Base-by-base conservation (phyloP, 192 early-diverging fungal genomes). In the Mortierella hygrophila region DNA sequence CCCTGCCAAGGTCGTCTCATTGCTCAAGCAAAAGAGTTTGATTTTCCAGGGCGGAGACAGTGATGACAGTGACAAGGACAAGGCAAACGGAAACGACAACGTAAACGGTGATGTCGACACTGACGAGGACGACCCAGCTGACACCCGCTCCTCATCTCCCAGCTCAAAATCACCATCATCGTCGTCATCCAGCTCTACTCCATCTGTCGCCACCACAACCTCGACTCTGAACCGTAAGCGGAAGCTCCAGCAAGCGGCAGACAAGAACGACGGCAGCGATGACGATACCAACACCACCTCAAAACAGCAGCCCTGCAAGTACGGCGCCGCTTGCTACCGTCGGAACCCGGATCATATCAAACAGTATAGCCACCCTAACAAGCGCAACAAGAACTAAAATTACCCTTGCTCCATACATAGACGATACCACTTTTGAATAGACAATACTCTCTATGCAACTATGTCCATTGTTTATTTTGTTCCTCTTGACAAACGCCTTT, bases 11-110 rank as follows among this genome's bases (percentile, higher is more conserved):
- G 79, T 86, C 0, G 84, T 86, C 38, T 77, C 68, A 16, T 72
- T 86, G 18, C 42, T 85, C 46, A 85, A 85, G 76, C 83, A 85
- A 69, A 85, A 75, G 16, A 85, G 83, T 73, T 40, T 85, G 9
- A 73, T 85, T 60, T 85, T 85, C 21, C 83, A 85, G 8, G 70
- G 72, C 11, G 70, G 55, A 16, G 75, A 72, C 8, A 49, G 55
- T 40, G 70, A 41, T 42, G 78, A 60, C 42, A 37, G 18, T 38
- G 60, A 65, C 13, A 65, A 72, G 21, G 69, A 42, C 37, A 70
- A 70, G 35, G n/a, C 38, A 2, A 35, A 70, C 13, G 42, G 52
- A 15, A 16, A 23, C 13, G 42, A 38, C 3, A 16, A 23, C 42
- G 70, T 32, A 68, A 35, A 69, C 23, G 29, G 3, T 9, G 11